Percentiles rank a stretch among this genome's conserved stretches.
These are phyloP conservation scores for Aspergillus homomorphus DNA, from an alignment of 495 filamentous ascomycete species.

Conservation along the genomic window DNA sequence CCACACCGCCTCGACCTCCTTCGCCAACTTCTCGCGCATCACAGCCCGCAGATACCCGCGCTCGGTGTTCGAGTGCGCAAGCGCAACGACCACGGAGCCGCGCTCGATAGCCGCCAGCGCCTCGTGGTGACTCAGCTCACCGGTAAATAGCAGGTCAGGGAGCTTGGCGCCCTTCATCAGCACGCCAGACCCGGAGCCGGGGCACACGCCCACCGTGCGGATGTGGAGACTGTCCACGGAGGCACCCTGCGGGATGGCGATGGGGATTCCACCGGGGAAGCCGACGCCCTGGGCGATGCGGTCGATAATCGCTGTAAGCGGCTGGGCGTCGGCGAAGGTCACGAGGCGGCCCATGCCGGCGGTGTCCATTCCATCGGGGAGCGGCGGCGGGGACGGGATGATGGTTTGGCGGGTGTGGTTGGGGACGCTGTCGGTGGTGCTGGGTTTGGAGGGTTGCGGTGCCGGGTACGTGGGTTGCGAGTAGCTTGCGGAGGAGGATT, in stretches of 20 bases:
- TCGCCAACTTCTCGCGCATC: constrained; percentile 62
- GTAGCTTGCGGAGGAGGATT: constrained; percentile 37
- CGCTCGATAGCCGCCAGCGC: constrained; percentile 80
- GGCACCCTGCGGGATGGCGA: constrained; percentile 62
- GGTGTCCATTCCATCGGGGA: constrained; percentile 55
- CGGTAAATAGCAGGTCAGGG: constrained; percentile 79
- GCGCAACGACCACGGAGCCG: constrained; percentile 79
- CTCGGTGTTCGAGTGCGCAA: constrained; percentile 92
- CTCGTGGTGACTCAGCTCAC: constrained; percentile 90
- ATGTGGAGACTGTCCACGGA: constrained; percentile 55
- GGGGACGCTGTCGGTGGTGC: constrained; percentile 26
- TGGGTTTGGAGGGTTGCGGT: constrained; percentile 21
- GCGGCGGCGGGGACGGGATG: constrained; percentile 41
- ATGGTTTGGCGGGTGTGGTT: constrained; percentile 53
- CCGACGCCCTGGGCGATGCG: constrained; percentile 57
- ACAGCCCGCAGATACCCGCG: constrained; percentile 70
- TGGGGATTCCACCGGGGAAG: constrained; percentile 61
- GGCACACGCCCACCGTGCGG: constrained; percentile 66
- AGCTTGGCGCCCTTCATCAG: constrained; percentile 60
- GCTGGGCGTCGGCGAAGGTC: constrained; percentile 55
- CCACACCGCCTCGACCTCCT: constrained; percentile 54
- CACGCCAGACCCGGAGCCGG: constrained; percentile 75
- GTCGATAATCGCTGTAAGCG: constrained; percentile 60
- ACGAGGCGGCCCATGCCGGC: constrained; percentile 79
- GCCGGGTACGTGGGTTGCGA: constrained; percentile 41